A percentile compares a stretch with the other conserved stretches of the same genome.
phyloP scores from a whole-genome alignment of 2,329 filamentous ascomycete species.

The Kalmusia sp. region DNA sequence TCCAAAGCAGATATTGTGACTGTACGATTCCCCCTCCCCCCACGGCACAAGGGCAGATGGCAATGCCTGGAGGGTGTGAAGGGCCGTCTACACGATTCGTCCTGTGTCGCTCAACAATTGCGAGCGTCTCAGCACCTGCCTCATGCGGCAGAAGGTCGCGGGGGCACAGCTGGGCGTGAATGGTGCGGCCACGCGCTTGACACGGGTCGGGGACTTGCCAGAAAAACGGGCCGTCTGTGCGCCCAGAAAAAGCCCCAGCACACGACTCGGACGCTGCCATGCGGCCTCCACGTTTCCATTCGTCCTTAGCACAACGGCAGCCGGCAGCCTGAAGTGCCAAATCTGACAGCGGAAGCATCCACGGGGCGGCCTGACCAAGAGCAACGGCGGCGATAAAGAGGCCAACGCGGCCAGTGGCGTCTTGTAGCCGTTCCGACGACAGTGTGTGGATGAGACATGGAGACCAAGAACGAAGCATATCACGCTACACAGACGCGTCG shows the following conservation, averaged over 20 bases:
- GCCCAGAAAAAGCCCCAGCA: neutral
- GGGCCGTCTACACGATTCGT: no score
- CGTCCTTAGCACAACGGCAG: neutral
- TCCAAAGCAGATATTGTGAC: no score
- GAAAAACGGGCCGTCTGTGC: neutral
- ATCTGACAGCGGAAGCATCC: neutral
- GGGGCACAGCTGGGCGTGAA: neutral
- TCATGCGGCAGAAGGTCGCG: neutral
- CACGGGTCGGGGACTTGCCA: neutral
- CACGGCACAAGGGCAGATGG: no score
- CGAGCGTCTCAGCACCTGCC: neutral
- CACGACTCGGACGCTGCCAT: neutral
- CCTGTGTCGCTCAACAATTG: neutral
- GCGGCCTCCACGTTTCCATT: neutral
- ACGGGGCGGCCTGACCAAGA: neutral
- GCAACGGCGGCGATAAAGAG: neutral
- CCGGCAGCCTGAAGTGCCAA: neutral
- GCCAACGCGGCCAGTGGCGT: neutral
- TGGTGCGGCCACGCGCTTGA: neutral
- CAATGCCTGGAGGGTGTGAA: no score
- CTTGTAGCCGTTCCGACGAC: neutral
- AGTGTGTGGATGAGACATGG: neutral
- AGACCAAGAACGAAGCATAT: neutral
- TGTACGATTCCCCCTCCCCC: no score
- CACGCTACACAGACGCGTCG: neutral